These are phyloP conservation scores for Monosporozyma siamensis DNA, from an alignment of 805 yeast species.

Conservation along the genomic window DNA sequence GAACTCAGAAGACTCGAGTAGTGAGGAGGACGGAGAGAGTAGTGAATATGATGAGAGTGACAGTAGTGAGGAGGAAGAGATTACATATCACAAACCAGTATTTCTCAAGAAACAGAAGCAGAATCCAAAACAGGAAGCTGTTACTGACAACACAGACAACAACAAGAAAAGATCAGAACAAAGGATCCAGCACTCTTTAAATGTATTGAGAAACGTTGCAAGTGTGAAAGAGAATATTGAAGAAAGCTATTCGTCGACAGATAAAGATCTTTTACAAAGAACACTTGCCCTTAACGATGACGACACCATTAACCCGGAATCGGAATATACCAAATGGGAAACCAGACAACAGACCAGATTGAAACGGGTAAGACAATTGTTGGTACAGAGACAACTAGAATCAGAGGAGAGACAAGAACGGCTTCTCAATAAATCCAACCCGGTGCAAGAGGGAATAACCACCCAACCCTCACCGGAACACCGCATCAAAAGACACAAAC, in stretches of 20 bases:
- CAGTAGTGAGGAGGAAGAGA: conserved; percentile 12
- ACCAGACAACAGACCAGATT: conserved; percentile 16
- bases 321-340: conserved; percentile 19
- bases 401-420: conserved; percentile 15
- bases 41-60: conserved; percentile 1
- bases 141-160: background rate
- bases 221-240: conserved; percentile 7
- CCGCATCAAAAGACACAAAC: background rate
- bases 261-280: conserved; percentile 17
- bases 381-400: conserved; percentile 20
- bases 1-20: background rate
- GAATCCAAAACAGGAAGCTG: background rate
- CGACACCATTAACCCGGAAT: conserved; percentile 18
- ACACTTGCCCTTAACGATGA: conserved; percentile 21
- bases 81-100: conserved; percentile 21
- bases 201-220: conserved; percentile 7
- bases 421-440: background rate
- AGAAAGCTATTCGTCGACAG: conserved; percentile 17
- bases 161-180: conserved; percentile 3
- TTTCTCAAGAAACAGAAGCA: conserved; percentile 11
- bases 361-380: conserved; percentile 14
- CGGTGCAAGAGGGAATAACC: background rate
- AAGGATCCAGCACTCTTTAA: conserved; percentile 13
- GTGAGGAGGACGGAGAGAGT: background rate
- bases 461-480: no score